phyloP scores from a whole-genome alignment of 2,329 filamentous ascomycete species.

The Coniochaeta sp. region DNA sequence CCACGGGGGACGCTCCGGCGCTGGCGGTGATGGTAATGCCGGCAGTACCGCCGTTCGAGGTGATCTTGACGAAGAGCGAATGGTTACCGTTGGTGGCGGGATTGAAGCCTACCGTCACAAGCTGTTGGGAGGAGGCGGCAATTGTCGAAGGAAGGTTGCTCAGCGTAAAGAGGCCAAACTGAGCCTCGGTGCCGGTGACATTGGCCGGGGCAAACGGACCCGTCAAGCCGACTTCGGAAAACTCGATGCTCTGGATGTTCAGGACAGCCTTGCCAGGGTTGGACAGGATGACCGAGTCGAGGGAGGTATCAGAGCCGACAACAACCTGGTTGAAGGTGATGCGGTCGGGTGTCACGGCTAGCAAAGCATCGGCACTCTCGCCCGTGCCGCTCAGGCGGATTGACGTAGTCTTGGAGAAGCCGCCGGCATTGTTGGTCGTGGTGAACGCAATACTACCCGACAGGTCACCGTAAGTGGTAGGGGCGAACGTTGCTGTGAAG shows the following conservation, averaged over 20 bases:
- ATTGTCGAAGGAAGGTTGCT: conserved; percentile 37
- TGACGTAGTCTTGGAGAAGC: conserved; percentile 38
- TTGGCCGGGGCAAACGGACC: conserved; percentile 37
- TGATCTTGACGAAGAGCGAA: conserved; percentile 39
- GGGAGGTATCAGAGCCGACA: conserved; percentile 28
- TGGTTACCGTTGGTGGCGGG: conserved; percentile 39
- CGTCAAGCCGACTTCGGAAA: conserved; percentile 32
- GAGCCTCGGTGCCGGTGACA: conserved; percentile 23
- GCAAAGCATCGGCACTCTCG: conserved; percentile 34
- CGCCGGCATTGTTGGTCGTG: conserved; percentile 34
- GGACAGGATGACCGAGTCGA: conserved; percentile 37
- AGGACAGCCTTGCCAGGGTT: conserved; percentile 41
- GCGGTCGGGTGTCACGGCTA: conserved; percentile 38
- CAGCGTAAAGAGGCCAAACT: conserved; percentile 41
- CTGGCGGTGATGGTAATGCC: conserved; percentile 41
- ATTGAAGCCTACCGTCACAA: conserved; percentile 39
- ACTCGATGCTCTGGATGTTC: conserved; percentile 34
- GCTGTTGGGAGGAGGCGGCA: conserved; percentile 26
- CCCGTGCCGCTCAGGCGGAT: conserved; percentile 42
- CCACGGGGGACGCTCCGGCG: conserved; percentile 39
- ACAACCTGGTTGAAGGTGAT: conserved; percentile 44
- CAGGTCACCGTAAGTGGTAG: conserved; percentile 36
- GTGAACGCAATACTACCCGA: conserved; percentile 37
- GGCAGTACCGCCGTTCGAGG: conserved; percentile 40
- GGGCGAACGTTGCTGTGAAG: conserved; percentile 37